Conservation (phyloP, 1,284 basidiomycete genomes). For the Rhodotorula sp. region DNA sequence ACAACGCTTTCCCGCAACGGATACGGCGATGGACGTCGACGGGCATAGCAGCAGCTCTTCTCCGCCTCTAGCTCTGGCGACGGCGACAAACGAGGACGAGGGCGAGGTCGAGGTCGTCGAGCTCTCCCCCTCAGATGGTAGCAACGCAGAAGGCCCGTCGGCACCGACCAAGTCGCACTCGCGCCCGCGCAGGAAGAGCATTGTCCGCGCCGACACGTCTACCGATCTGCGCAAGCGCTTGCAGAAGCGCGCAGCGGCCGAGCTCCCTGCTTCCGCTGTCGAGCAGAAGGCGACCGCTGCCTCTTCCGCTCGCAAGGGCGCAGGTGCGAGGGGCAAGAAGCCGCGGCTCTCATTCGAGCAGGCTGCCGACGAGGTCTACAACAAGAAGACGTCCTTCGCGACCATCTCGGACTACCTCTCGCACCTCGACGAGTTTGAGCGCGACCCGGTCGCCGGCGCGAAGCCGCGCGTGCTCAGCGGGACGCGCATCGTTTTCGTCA, state of each 20-base stretch:
- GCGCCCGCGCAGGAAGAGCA: neutral
- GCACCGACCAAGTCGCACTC: neutral
- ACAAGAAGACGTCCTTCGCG: conserved; percentile 2
- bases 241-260: too few species aligned
- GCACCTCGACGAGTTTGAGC: conserved; percentile 16
- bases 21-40: too few species aligned
- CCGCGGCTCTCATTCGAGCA: conserved; percentile 16
- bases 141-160: neutral
- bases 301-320: neutral
- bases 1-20: too few species aligned
- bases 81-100: neutral
- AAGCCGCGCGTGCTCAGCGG: conserved; percentile 8
- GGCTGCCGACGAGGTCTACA: neutral
- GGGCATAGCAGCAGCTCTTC: too few species aligned
- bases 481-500: conserved; percentile 20
- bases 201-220: neutral
- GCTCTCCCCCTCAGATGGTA: neutral
- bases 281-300: neutral
- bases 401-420: conserved; percentile 19
- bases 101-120: neutral
- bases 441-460: neutral
- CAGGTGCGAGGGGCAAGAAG: neutral
- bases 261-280: neutral
- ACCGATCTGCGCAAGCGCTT: neutral
- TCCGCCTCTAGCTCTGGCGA: too few species aligned